These are phyloP conservation scores for Fraxinus velutina DNA, from an alignment of 305 asterid genomes.

Conservation along the genomic window DNA sequence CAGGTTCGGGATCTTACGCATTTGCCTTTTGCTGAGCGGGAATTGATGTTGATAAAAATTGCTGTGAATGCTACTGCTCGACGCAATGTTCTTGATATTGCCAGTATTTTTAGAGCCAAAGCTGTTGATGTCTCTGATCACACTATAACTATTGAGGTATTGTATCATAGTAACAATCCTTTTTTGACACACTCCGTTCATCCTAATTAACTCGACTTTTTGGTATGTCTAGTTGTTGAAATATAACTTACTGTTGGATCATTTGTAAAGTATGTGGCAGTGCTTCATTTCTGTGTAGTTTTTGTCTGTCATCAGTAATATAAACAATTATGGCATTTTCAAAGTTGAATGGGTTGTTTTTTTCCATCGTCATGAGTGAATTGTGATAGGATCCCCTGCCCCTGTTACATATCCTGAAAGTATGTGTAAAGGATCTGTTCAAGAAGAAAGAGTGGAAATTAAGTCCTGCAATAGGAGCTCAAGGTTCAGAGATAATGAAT, in stretches of 20 bases:
- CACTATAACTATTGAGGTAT: slow-evolving; percentile 86
- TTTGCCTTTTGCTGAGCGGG: slow-evolving; percentile 86
- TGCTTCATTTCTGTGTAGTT: not conserved
- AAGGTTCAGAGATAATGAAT: too few species aligned
- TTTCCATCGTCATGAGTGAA: not conserved
- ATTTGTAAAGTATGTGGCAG: not conserved
- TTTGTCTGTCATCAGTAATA: not conserved
- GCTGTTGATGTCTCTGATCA: slow-evolving; percentile 95
- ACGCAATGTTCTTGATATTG: slow-evolving; percentile 86
- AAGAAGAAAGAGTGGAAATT: too few species aligned
- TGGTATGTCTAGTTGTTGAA: slow-evolving; percentile 3
- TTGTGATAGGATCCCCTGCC: too few species aligned
- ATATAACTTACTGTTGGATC: not conserved
- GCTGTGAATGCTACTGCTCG: slow-evolving; percentile 88
- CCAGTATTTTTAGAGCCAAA: slow-evolving; percentile 93
- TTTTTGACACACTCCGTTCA: not conserved
- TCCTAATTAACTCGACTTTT: not conserved
- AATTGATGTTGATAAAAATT: slow-evolving; percentile 76
- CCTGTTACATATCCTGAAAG: too few species aligned
- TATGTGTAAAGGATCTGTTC: too few species aligned
- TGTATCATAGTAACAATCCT: slow-evolving; percentile 17
- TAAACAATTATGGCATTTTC: not conserved
- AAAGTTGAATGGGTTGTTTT: not conserved
- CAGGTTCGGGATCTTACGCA: slow-evolving; percentile 83
- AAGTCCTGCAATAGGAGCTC: too few species aligned